Percentiles rank a stretch among this genome's conserved stretches.
These are phyloP conservation scores for Casuarina glauca DNA, from an alignment of 306 rosid genomes.

Conservation along the genomic window DNA sequence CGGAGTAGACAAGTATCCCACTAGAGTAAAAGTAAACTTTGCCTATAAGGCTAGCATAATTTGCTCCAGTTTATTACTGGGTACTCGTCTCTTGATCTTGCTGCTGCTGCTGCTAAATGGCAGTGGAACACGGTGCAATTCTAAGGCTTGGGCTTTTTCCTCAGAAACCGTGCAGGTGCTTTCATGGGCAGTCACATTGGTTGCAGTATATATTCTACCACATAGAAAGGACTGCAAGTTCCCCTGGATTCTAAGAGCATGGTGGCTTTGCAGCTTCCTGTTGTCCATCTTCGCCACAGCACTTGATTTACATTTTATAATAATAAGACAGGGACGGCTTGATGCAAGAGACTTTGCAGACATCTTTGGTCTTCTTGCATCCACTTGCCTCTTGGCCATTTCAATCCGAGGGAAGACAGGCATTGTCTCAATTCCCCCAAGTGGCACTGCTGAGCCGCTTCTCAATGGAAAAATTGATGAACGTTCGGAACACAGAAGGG, in stretches of 20 bases:
- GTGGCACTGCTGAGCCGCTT: slow-evolving; percentile 66
- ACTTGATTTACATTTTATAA: slow-evolving; percentile 39
- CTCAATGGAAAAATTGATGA: slow-evolving; percentile 44
- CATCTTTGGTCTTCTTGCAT: slow-evolving; percentile 51
- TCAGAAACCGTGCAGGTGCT: slow-evolving; percentile 60
- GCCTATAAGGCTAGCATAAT: slow-evolving; percentile 50
- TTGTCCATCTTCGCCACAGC: slow-evolving; percentile 38
- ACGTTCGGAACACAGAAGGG: slow-evolving; percentile 23
- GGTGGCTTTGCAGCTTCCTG: slow-evolving; percentile 79
- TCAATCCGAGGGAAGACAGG: slow-evolving; percentile 73
- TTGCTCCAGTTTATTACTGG: slow-evolving; percentile 49
- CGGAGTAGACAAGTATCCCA: slow-evolving; percentile 30
- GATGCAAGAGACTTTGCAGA: slow-evolving; percentile 52
- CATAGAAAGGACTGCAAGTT: slow-evolving; percentile 34
- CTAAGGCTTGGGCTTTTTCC: slow-evolving; percentile 32
- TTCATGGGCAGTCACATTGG: slow-evolving; percentile 50
- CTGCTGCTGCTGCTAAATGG: slow-evolving; percentile 45
- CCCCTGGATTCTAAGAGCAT: slow-evolving; percentile 75
- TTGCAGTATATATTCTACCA: slow-evolving; percentile 39
- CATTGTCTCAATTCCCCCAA: slow-evolving; percentile 15
- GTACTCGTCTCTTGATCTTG: slow-evolving; percentile 41
- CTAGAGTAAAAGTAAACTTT: slow-evolving; percentile 34
- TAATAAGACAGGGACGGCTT: slow-evolving; percentile 33
- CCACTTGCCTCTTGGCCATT: slow-evolving; percentile 52
- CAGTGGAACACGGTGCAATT: slow-evolving; percentile 46